Percentiles rank a stretch among this genome's conserved stretches.
Conservation (phyloP, 805 yeast genomes). For the Ogataea angusta region DNA sequence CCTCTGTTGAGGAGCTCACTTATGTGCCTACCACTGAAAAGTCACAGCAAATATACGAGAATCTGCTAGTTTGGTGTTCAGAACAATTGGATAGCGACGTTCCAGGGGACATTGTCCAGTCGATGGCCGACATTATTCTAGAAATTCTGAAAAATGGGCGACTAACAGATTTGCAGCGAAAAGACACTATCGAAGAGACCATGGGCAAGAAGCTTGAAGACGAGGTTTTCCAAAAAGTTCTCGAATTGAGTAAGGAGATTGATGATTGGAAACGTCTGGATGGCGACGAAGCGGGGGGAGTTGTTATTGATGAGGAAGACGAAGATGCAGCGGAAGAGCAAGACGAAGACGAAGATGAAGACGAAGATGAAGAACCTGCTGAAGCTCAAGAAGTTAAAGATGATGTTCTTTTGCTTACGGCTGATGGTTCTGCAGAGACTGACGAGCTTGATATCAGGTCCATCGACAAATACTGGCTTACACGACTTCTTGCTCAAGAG, state of each 20-base stretch:
- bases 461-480: conserved; percentile 47
- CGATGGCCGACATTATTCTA: conserved; percentile 67
- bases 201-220: conserved; percentile 42
- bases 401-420: neutral
- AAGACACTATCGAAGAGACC: conserved; percentile 48
- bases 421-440: conserved; percentile 8
- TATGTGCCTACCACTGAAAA: conserved; percentile 63
- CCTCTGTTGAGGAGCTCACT: conserved; percentile 44
- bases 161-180: conserved; percentile 41
- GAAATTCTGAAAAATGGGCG: conserved; percentile 50
- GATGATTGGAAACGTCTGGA: conserved; percentile 44
- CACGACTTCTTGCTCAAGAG: conserved; percentile 41
- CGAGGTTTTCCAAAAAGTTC: conserved; percentile 44
- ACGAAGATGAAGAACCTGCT: conserved; percentile 15
- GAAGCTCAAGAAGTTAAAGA: neutral
- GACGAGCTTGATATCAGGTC: conserved; percentile 20
- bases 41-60: conserved; percentile 49
- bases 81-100: conserved; percentile 61
- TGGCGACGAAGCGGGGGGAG: conserved; percentile 40
- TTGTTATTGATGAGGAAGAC: conserved; percentile 27
- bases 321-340: conserved; percentile 32
- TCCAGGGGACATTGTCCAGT: conserved; percentile 66
- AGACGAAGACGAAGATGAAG: conserved; percentile 30
- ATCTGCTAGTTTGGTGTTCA: conserved; percentile 58
- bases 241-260: conserved; percentile 43